Percentiles rank a stretch among this genome's conserved stretches.
Conservation (phyloP, 2,329 filamentous ascomycete genomes). For the Colletotrichum kahawae region DNA sequence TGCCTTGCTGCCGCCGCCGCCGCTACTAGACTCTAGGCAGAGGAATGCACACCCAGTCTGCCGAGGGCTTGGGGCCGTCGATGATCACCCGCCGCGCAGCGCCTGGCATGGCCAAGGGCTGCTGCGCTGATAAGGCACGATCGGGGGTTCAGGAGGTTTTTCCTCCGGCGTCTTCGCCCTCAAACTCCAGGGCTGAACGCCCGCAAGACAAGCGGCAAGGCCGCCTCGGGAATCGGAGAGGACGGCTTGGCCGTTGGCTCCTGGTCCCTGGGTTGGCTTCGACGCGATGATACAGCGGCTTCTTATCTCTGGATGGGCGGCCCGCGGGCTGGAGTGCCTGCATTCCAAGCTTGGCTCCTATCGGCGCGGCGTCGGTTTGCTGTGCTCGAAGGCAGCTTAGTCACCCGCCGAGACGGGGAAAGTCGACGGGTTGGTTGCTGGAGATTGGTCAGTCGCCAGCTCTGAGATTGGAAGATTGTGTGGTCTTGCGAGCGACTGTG, state of each 20-base stretch:
- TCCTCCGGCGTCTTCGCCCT: background rate
- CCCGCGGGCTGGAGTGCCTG: background rate
- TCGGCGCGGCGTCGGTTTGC: background rate
- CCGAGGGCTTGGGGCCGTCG: background rate
- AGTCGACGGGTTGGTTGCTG: background rate
- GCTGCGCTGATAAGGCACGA: constrained; percentile 6
- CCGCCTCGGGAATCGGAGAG: background rate
- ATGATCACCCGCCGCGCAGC: background rate
- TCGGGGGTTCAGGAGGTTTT: background rate
- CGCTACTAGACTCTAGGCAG: background rate
- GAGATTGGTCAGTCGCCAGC: background rate
- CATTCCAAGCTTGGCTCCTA: background rate
- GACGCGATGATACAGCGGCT: constrained; percentile 2
- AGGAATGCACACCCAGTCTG: constrained; percentile 8
- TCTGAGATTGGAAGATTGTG: background rate
- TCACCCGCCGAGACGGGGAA: background rate
- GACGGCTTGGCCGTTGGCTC: background rate
- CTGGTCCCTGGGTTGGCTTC: background rate
- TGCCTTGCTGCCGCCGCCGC: background rate
- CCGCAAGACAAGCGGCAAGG: background rate
- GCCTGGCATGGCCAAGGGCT: constrained; percentile 7
- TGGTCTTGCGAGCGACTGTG: background rate
- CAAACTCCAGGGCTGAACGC: constrained; percentile 13
- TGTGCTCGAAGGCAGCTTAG: background rate
- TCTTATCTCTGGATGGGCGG: constrained; percentile 7